Conservation (phyloP, 2,329 filamentous ascomycete genomes). For the Immersiporthe knoxdaviesiana region DNA sequence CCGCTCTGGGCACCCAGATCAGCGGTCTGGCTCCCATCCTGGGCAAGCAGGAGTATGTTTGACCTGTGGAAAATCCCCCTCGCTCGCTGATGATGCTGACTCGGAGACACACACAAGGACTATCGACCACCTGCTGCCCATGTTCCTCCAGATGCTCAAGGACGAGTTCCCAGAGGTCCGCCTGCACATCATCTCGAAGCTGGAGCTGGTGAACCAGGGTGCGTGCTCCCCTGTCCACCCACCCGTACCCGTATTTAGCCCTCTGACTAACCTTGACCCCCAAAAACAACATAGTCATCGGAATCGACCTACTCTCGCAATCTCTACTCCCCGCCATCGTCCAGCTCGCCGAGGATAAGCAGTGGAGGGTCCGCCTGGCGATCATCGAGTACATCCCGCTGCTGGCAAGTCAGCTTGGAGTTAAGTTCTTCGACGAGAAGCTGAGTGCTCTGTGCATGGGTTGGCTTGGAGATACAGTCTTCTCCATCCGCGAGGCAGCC, state of each 20-base stretch:
- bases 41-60: conserved; percentile 89
- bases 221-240: conserved; percentile 35
- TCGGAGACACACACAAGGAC: conserved; percentile 68
- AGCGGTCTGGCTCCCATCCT: conserved; percentile 95
- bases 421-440: conserved; percentile 98
- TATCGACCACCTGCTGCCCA: conserved; percentile 92
- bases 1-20: conserved; percentile 93
- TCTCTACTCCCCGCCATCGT: conserved; percentile 96
- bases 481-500: conserved; percentile 96
- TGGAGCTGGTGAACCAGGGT: conserved; percentile 97
- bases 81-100: conserved; percentile 27
- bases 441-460: conserved; percentile 95
- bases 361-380: conserved; percentile 95
- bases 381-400: conserved; percentile 99
- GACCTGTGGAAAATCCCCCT: background rate
- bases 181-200: conserved; percentile 99
- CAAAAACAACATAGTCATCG: conserved; percentile 77
- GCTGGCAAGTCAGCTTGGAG: conserved; percentile 90
- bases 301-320: conserved; percentile 94
- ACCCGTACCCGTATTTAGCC: no score
- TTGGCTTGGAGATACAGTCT: conserved; percentile 97
- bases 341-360: conserved; percentile 97
- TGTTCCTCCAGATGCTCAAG: conserved; percentile 99
- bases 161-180: conserved; percentile 98
- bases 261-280: no score